Conservation (phyloP, 208 protist genomes). For the Zelonia costaricensis region DNA sequence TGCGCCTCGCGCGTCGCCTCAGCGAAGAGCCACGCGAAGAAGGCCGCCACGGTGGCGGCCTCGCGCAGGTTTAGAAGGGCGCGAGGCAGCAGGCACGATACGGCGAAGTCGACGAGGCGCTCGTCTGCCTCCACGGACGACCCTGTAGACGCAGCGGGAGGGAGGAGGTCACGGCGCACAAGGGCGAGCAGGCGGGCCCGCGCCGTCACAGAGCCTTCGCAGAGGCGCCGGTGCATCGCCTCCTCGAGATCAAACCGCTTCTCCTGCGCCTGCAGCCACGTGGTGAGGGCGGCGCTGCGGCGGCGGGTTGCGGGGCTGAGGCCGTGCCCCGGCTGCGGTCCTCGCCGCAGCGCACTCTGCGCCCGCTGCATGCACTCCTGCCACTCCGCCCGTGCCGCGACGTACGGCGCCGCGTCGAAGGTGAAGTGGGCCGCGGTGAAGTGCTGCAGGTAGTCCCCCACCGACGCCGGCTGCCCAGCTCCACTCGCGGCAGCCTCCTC, state of each 20-base stretch:
- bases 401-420: slow-evolving; percentile 54
- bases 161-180: slow-evolving; percentile 8
- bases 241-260: slow-evolving; percentile 42
- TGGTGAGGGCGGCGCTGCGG: slow-evolving; percentile 8
- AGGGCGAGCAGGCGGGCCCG: slow-evolving; percentile 7
- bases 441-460: slow-evolving; percentile 41
- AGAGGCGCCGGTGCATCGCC: slow-evolving; percentile 36
- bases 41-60: slow-evolving; percentile 55
- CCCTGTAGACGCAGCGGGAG: background rate
- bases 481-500: background rate
- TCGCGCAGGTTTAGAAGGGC: slow-evolving; percentile 71
- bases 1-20: slow-evolving; percentile 7
- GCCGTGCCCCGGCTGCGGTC: background rate
- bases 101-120: slow-evolving; percentile 35
- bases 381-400: slow-evolving; percentile 33
- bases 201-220: slow-evolving; percentile 5
- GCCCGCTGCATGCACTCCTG: slow-evolving; percentile 23
- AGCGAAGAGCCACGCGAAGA: slow-evolving; percentile 52
- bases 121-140: slow-evolving; percentile 14
- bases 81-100: slow-evolving; percentile 67
- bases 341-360: background rate
- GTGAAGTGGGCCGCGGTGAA: slow-evolving; percentile 61
- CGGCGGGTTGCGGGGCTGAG: background rate
- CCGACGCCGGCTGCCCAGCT: slow-evolving; percentile 7
- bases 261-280: slow-evolving; percentile 39